Conservation (phyloP, 768 basidiomycete species). For the Kwoniella dendrophila region DNA sequence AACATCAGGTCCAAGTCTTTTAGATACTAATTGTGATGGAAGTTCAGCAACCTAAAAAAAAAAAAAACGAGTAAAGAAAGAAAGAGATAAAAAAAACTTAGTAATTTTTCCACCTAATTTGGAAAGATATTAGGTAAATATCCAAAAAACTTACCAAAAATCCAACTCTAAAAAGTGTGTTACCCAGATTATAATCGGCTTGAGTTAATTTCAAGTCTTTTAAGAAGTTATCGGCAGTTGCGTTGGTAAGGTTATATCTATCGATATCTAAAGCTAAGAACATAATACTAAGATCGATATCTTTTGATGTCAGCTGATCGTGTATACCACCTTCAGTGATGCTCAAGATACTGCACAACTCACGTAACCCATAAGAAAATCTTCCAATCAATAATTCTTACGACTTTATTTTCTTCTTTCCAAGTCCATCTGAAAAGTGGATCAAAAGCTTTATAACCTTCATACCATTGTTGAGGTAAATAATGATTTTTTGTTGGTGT, state of each 20-base stretch:
- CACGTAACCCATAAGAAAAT: constrained; percentile 58
- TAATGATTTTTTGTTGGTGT: constrained; percentile 39
- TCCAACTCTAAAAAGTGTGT: constrained; percentile 62
- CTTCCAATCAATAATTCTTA: constrained; percentile 64
- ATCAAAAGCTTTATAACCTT: constrained; percentile 63
- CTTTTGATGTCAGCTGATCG: no score
- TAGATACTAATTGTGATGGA: constrained; percentile 70
- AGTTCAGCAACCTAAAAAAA: constrained; percentile 61
- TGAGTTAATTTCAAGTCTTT: constrained; percentile 63
- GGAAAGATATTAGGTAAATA: no score
- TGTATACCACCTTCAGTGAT: no score
- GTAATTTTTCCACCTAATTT: no score
- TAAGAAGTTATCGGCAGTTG: constrained; percentile 72
- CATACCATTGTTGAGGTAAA: constrained; percentile 16
- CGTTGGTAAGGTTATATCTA: constrained; percentile 66
- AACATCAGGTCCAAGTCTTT: constrained; percentile 68
- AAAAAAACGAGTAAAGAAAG: background rate
- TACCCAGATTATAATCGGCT: constrained; percentile 59
- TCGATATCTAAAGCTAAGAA: constrained; percentile 60
- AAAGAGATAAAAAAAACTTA: no score
- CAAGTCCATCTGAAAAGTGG: constrained; percentile 71
- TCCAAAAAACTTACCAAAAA: constrained; percentile 30
- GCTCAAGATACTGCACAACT: background rate
- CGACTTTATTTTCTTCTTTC: constrained; percentile 65
- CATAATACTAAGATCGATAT: constrained; percentile 64